Evolutionary conservation across 129 eudicot species (phyloP).

Genomic region (Mikania micrantha): DNA sequence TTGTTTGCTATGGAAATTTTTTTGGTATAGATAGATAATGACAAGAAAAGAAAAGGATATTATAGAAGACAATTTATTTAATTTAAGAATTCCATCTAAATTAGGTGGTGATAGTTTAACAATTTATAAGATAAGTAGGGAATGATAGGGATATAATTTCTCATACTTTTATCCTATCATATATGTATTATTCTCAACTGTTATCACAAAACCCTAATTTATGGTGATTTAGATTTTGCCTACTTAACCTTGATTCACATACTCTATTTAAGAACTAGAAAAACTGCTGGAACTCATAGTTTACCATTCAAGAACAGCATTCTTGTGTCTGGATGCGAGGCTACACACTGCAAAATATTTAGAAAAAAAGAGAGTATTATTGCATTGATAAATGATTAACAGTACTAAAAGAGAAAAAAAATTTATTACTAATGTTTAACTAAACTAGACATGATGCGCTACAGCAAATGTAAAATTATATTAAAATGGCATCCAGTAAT

Average conservation of each 20-base stretch:
- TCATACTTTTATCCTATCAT: neutral
- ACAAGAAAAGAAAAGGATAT: neutral
- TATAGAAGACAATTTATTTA: neutral
- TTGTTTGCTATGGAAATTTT: neutral
- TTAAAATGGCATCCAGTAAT: neutral
- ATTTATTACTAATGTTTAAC: neutral
- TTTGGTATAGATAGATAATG: neutral
- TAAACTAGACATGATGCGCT: neutral
- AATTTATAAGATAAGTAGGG: neutral
- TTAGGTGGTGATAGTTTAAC: neutral
- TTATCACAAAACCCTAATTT: neutral
- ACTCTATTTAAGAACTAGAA: neutral
- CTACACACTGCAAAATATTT: conserved; percentile 12
- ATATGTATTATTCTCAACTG: neutral
- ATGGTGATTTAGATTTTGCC: neutral
- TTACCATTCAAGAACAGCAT: conserved; percentile 14
- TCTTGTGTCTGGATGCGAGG: conserved; percentile 15
- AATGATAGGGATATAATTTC: neutral
- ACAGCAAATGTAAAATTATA: neutral
- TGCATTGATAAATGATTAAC: neutral
- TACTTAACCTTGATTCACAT: neutral
- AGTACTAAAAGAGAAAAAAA: neutral
- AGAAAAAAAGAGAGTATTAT: neutral
- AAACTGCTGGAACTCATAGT: neutral
- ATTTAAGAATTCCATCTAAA: neutral